These are phyloP conservation scores for Crucibulum laeve DNA, from an alignment of 768 basidiomycete species.

Conservation along the genomic window DNA sequence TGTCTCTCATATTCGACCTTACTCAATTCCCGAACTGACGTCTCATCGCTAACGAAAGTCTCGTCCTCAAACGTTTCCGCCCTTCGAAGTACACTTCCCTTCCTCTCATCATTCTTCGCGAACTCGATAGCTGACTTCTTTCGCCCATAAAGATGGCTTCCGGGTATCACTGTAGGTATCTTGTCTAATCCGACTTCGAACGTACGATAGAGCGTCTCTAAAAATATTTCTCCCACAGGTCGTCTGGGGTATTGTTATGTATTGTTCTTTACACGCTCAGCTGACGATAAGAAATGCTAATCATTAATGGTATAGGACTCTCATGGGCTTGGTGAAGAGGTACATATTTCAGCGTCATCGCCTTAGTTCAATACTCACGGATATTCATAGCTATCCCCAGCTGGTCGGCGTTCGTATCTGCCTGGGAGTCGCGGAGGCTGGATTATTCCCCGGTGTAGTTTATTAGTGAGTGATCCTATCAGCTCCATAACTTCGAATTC, in stretches of 20 bases:
- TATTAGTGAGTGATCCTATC: slow-evolving; percentile 50
- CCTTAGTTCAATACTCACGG: neutral
- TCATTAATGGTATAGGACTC: too few relatives aligned
- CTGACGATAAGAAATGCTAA: too few relatives aligned
- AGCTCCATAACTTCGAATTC: neutral
- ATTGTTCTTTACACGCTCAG: too few relatives aligned
- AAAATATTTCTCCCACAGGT: slow-evolving; percentile 31
- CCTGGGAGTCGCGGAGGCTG: slow-evolving; percentile 66
- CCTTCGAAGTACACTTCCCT: slow-evolving; percentile 49
- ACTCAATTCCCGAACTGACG: slow-evolving; percentile 6
- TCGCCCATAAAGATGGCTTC: slow-evolving; percentile 45
- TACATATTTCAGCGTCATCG: slow-evolving; percentile 16
- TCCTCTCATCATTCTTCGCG: too few relatives aligned
- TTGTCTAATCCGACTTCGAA: neutral
- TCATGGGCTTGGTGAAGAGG: slow-evolving; percentile 70
- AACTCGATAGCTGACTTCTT: too few relatives aligned
- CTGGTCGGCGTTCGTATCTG: slow-evolving; percentile 53
- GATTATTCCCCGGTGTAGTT: slow-evolving; percentile 68
- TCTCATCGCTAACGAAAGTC: slow-evolving; percentile 17
- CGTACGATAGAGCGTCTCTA: slow-evolving; percentile 1
- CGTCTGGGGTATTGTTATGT: slow-evolving; percentile 65
- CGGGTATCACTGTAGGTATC: slow-evolving; percentile 53
- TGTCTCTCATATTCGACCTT: neutral
- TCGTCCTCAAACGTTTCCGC: slow-evolving; percentile 58
- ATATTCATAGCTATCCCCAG: slow-evolving; percentile 46